phyloP scores from a whole-genome alignment of 2,329 filamentous ascomycete genomes.

The Pyrenochaeta sp. region DNA sequence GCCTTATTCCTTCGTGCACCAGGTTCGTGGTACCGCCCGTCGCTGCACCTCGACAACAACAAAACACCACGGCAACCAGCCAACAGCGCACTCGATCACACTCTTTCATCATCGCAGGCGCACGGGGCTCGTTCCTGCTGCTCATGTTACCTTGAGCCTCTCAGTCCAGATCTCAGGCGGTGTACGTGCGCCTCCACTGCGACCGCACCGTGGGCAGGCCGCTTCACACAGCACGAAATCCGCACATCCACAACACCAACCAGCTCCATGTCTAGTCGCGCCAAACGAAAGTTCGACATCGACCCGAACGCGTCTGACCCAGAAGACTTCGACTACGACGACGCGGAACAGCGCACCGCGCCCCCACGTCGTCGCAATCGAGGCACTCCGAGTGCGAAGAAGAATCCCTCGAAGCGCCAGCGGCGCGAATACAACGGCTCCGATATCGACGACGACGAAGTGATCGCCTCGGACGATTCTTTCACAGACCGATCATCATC shows the following conservation, averaged over 20 bases:
- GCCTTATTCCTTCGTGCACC: conserved; percentile 19
- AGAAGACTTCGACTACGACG: conserved; percentile 49
- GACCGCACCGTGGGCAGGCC: conserved; percentile 9
- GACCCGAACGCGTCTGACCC: conserved; percentile 50
- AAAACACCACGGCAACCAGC: conserved; percentile 22
- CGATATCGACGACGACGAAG: conserved; percentile 56
- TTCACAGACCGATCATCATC: conserved; percentile 49
- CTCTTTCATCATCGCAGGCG: conserved; percentile 26
- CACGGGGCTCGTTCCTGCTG: conserved; percentile 25
- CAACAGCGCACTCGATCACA: conserved; percentile 30
- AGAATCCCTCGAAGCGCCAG: conserved; percentile 41
- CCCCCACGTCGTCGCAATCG: conserved; percentile 41
- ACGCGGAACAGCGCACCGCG: conserved; percentile 31
- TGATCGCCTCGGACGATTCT: conserved; percentile 56
- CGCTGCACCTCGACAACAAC: conserved; percentile 30
- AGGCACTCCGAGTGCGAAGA: conserved; percentile 35
- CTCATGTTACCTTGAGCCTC: conserved; percentile 31
- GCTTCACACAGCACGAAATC: conserved; percentile 27
- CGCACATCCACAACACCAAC: conserved; percentile 30
- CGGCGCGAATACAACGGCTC: conserved; percentile 44
- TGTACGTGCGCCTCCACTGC: conserved; percentile 30
- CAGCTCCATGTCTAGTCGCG: conserved; percentile 45
- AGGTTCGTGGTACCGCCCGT: conserved; percentile 20
- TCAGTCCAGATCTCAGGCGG: conserved; percentile 22
- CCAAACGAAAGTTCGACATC: conserved; percentile 51